phyloP scores from a whole-genome alignment of 805 yeast species.

The Yamadazyma kitorensis region DNA sequence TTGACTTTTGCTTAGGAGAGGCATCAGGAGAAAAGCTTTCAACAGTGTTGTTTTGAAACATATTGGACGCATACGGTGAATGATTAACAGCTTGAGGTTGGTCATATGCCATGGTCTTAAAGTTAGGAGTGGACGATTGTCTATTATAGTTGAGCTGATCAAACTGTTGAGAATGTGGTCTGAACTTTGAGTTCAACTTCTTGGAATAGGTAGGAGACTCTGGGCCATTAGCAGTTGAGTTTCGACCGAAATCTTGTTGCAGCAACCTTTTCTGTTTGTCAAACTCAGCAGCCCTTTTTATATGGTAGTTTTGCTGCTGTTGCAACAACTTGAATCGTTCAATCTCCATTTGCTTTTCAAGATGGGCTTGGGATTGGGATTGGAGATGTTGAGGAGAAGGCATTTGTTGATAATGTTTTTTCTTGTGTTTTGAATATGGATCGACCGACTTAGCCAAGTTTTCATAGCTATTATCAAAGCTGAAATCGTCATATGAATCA shows the following conservation, averaged over 20 bases:
- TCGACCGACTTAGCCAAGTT: conserved; percentile 10
- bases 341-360: conserved; percentile 27
- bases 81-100: background rate
- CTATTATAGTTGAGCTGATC: conserved; percentile 7
- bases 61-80: conserved; percentile 9
- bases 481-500: conserved; percentile 15
- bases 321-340: conserved; percentile 28
- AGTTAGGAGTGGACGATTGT: conserved; percentile 15
- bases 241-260: conserved; percentile 13
- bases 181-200: conserved; percentile 10
- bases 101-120: conserved; percentile 8
- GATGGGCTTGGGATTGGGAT: conserved; percentile 18
- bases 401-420: conserved; percentile 3
- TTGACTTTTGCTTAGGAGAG: conserved; percentile 9
- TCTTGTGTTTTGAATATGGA: conserved; percentile 6
- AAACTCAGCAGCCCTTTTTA: conserved; percentile 16
- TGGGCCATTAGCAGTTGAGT: conserved; percentile 10
- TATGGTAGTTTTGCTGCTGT: conserved; percentile 28
- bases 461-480: conserved; percentile 26
- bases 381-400: too few species aligned
- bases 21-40: conserved; percentile 26
- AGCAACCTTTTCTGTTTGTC: conserved; percentile 12
- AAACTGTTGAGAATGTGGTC: conserved; percentile 17
- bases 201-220: conserved; percentile 10
- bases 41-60: conserved; percentile 21